A percentile compares a stretch with the other conserved stretches of the same genome.
phyloP scores from a whole-genome alignment of 768 basidiomycete species.

The Leccinum truebloodii region DNA sequence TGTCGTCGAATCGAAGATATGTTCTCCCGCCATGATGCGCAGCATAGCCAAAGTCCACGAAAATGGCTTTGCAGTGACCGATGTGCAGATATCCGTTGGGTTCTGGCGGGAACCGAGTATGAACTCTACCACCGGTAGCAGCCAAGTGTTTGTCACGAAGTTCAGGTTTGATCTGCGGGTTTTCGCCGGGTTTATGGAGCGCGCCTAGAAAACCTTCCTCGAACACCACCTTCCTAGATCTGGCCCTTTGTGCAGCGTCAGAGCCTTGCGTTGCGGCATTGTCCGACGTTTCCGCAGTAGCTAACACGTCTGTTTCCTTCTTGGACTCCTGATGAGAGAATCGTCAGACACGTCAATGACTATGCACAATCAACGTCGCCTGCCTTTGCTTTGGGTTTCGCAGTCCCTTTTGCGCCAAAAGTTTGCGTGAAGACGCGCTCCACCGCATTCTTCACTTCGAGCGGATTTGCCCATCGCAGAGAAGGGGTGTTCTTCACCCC shows the following conservation, averaged over 20 bases:
- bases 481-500: slow-evolving; percentile 60
- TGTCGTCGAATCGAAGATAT: slow-evolving; percentile 96
- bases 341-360: background rate
- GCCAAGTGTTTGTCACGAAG: slow-evolving; percentile 82
- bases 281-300: slow-evolving; percentile 6
- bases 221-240: slow-evolving; percentile 68
- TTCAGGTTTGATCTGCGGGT: slow-evolving; percentile 78
- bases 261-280: slow-evolving; percentile 33
- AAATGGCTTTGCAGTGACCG: slow-evolving; percentile 98
- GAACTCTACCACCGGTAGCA: slow-evolving; percentile 78
- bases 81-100: slow-evolving; percentile 96
- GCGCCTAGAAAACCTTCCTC: slow-evolving; percentile 92
- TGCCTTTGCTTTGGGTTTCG: slow-evolving; percentile 70
- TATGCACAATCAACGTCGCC: slow-evolving; percentile 5
- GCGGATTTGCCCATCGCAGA: slow-evolving; percentile 79
- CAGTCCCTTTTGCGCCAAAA: slow-evolving; percentile 73
- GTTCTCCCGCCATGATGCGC: slow-evolving; percentile 90
- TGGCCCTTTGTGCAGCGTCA: slow-evolving; percentile 36
- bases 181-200: slow-evolving; percentile 92
- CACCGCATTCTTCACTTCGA: slow-evolving; percentile 81
- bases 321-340: slow-evolving; percentile 46
- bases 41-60: slow-evolving; percentile 98
- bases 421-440: slow-evolving; percentile 65
- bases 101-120: slow-evolving; percentile 98
- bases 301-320: slow-evolving; percentile 37